Conservation (phyloP, 441 rosid species). For the Erodium chrysanthum region DNA sequence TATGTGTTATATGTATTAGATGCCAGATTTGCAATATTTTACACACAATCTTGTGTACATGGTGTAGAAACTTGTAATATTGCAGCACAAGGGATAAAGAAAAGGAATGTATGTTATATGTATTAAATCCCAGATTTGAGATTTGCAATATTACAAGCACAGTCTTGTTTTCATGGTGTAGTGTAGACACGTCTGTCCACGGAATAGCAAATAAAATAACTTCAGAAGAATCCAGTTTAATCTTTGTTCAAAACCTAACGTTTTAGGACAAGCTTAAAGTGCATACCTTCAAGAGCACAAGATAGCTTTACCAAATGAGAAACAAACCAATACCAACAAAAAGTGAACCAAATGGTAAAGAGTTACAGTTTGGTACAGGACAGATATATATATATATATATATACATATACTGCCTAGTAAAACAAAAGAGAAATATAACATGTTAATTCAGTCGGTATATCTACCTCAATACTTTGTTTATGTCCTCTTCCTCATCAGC, state of each 20-base stretch:
- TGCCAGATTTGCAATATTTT: neutral
- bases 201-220: neutral
- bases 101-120: too few relatives aligned
- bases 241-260: neutral
- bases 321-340: neutral
- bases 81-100: too few relatives aligned
- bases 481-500: slow-evolving; percentile 97
- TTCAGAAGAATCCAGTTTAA: neutral
- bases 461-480: slow-evolving; percentile 89
- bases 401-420: neutral
- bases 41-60: neutral
- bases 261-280: slow-evolving; percentile 10
- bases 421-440: neutral
- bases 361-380: neutral
- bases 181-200: neutral
- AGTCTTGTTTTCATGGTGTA: too few relatives aligned
- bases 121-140: too few relatives aligned
- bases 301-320: neutral
- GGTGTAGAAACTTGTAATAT: neutral
- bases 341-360: neutral
- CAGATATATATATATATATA: too few relatives aligned
- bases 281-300: neutral
- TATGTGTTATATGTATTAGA: neutral
- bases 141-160: too few relatives aligned
- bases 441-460: slow-evolving; percentile 7